Conservation (phyloP, 495 filamentous ascomycete genomes). For the Penicillium atrosanguineum region DNA sequence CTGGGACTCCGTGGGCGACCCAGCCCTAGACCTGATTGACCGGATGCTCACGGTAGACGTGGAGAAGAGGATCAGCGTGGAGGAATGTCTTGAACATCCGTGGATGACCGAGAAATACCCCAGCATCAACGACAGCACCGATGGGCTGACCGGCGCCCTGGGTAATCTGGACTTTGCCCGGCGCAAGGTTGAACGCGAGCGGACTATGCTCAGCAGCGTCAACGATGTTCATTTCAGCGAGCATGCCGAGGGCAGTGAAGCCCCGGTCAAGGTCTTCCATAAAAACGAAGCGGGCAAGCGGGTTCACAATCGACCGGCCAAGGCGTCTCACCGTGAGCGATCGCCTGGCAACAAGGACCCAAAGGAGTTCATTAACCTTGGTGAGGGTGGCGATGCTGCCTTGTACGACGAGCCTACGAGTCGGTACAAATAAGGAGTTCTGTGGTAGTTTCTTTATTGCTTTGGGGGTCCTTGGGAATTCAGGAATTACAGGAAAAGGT, state of each 20-base stretch:
- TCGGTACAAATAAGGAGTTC: conserved; percentile 27
- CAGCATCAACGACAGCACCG: conserved; percentile 77
- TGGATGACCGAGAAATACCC: conserved; percentile 65
- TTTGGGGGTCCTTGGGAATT: not conserved
- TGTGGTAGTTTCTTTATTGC: conserved; percentile 3
- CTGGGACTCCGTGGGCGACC: conserved; percentile 91
- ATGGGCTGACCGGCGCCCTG: conserved; percentile 81
- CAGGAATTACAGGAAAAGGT: not conserved
- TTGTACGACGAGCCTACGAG: conserved; percentile 63
- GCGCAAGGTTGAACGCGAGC: conserved; percentile 73
- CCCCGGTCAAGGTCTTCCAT: conserved; percentile 71
- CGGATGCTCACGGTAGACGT: conserved; percentile 88
- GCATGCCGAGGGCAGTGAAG: conserved; percentile 52
- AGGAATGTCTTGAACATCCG: conserved; percentile 86
- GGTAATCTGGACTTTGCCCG: conserved; percentile 79
- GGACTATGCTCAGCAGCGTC: conserved; percentile 79
- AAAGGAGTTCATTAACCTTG: conserved; percentile 74
- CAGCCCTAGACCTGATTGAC: conserved; percentile 91
- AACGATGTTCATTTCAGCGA: conserved; percentile 73
- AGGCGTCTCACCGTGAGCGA: conserved; percentile 43
- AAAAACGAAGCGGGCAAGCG: conserved; percentile 64
- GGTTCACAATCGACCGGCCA: conserved; percentile 36
- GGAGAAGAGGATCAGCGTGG: conserved; percentile 78
- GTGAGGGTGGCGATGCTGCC: conserved; percentile 76
- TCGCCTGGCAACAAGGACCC: conserved; percentile 62